Base-by-base conservation (phyloP, 495 filamentous ascomycete species). In the Chlorociboria aeruginascens region DNA sequence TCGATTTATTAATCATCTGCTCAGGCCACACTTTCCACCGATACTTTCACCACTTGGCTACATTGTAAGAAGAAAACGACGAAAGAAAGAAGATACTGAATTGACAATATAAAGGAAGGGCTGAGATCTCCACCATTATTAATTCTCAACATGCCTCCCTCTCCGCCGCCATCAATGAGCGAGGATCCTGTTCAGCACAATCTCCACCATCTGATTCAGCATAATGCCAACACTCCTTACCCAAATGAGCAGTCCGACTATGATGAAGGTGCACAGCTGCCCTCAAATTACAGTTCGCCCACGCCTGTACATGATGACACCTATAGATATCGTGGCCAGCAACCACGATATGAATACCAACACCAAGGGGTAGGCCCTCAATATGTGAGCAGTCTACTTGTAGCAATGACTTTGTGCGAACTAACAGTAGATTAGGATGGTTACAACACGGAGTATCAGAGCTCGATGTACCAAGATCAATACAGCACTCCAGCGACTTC, bases 401-500 rank as follows among this genome's bases (percentile, higher is more conserved):
- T 48, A 41, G 32, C 35, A 12, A 11, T 50, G 48, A 45, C 56
- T 42, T 42, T 14, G 17, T 14, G 20, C n/a, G 28, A 14, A 44
- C 37, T 55, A 34, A 53, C 47, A 51, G 47, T 25, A 29, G 17
- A 39, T 32, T 50, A 63, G 61, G 63, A 57, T 43, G 50, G 16
- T 32, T 63, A 60, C 16, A 42, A 38, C 40, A 43, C 38, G 12
- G 50, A 50, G 9, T 56, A 52, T 14, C 42, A 54, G 11, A 30
- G 17, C 12, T 11, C 32, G 25, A 43, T 47, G 35, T 48, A 53
- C 37, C 46, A 50, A 40, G 50, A 57, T 36, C 51, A 64, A 40
- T 74, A 74, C 60, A 71, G 61, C 56, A 74, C 68, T 49, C 75
- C 68, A 7, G 69, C 65, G 46, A 73, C 61, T 42, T 75, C 69